Percentiles rank a stretch among this genome's conserved stretches.
phyloP scores from a whole-genome alignment of 371 early-diverging fungal genomes.

The Mortierella sp. region DNA sequence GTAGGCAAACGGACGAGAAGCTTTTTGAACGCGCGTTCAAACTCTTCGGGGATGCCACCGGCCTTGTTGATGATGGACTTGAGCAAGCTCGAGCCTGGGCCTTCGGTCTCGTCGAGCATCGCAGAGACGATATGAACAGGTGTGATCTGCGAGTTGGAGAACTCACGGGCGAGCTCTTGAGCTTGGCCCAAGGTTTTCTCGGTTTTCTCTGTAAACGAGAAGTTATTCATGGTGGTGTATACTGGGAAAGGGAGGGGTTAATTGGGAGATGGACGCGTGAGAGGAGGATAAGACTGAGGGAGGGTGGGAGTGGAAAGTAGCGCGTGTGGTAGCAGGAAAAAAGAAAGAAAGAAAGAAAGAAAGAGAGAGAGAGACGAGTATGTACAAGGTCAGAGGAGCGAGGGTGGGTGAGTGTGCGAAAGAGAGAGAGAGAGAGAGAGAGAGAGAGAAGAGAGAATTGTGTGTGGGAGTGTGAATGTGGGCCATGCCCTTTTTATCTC shows the following conservation, averaged over 20 bases:
- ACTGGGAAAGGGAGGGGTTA: too few species aligned
- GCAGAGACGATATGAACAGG: slow-evolving; percentile 87
- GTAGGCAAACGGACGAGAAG: slow-evolving; percentile 81
- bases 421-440: too few species aligned
- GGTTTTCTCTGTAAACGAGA: slow-evolving; percentile 93
- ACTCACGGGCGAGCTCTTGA: slow-evolving; percentile 81
- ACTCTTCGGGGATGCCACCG: slow-evolving; percentile 78
- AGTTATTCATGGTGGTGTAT: slow-evolving; percentile 59
- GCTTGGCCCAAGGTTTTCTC: slow-evolving; percentile 72
- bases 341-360: too few species aligned
- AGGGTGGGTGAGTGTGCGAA: too few species aligned
- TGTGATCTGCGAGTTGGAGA: slow-evolving; percentile 77
- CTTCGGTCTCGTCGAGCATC: slow-evolving; percentile 79
- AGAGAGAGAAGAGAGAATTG: too few species aligned
- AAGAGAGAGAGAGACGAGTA: too few species aligned
- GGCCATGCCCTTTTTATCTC: not conserved
- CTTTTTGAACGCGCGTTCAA: slow-evolving; percentile 84
- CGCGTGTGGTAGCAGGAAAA: too few species aligned
- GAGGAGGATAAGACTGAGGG: too few species aligned
- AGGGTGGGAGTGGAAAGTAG: too few species aligned
- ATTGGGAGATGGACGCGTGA: too few species aligned
- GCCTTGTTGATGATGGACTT: slow-evolving; percentile 81
- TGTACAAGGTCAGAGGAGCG: too few species aligned
- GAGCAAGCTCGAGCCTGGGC: slow-evolving; percentile 64
- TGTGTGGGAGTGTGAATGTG: too few species aligned